Evolutionary conservation across 2,329 filamentous ascomycete species (phyloP).

Genomic region (Fusarium equiseti): DNA sequence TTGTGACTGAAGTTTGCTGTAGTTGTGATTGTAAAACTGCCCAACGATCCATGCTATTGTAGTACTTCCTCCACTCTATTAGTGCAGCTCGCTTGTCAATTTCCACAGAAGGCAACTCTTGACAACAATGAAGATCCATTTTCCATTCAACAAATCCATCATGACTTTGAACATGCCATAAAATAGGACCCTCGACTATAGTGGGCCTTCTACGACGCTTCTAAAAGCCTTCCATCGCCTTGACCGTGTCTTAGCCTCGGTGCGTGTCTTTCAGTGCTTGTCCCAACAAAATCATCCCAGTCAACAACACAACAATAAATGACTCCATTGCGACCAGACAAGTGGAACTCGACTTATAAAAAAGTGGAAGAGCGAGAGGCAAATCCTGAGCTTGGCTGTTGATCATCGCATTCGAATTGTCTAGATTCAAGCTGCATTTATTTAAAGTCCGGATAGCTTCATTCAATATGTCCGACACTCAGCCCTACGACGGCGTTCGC

Average conservation of each 20-base stretch:
- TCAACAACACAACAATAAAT: slow-evolving; percentile 41
- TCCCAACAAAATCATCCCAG: slow-evolving; percentile 49
- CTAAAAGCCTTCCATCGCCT: slow-evolving; percentile 18
- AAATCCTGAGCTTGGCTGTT: neutral
- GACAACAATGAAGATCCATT: neutral
- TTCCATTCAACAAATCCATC: slow-evolving; percentile 4
- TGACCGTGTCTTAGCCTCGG: slow-evolving; percentile 40
- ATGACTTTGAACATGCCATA: neutral
- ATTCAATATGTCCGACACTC: slow-evolving; percentile 36
- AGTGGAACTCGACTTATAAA: slow-evolving; percentile 33
- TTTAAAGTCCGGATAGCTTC: slow-evolving; percentile 22
- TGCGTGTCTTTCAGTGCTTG: slow-evolving; percentile 46
- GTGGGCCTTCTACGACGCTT: slow-evolving; percentile 40
- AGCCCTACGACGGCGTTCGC: slow-evolving; percentile 38
- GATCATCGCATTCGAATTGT: neutral
- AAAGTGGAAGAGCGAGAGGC: slow-evolving; percentile 13
- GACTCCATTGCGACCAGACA: slow-evolving; percentile 25
- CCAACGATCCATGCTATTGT: slow-evolving; percentile 2
- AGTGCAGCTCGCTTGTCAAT: slow-evolving; percentile 26
- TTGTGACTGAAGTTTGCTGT: neutral
- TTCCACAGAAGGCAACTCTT: slow-evolving; percentile 11
- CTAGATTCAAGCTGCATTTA: neutral
- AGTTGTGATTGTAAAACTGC: neutral
- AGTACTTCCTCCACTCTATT: slow-evolving; percentile 27
- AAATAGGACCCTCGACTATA: slow-evolving; percentile 26